phyloP scores from a whole-genome alignment of 1,139 yeast genomes.

The Yamadazyma trypodendri region DNA sequence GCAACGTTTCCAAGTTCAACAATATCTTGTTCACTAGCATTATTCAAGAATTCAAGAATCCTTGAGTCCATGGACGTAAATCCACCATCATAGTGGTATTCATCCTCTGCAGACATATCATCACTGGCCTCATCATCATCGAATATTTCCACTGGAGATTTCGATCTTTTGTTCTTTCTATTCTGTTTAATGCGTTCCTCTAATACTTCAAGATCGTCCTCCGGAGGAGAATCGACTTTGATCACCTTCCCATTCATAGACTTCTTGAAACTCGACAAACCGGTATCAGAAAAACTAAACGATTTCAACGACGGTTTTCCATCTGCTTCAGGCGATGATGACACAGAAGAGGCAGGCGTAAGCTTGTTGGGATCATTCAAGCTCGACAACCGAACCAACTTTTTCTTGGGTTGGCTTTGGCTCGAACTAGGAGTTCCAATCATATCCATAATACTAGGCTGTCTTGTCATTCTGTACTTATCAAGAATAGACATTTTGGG shows the following conservation, averaged over 20 bases:
- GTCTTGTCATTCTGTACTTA: constrained; percentile 40
- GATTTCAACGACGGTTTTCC: constrained; percentile 10
- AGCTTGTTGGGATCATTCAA: constrained; percentile 12
- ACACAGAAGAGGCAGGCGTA: constrained; percentile 14
- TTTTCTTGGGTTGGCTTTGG: constrained; percentile 22
- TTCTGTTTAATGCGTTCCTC: constrained; percentile 41
- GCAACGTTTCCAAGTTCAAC: constrained; percentile 76
- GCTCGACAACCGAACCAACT: constrained; percentile 37
- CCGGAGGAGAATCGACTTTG: constrained; percentile 6
- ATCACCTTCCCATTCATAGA: constrained; percentile 12
- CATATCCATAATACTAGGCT: constrained; percentile 25
- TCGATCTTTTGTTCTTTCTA: constrained; percentile 19
- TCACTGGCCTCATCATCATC: constrained; percentile 41
- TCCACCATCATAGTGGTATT: constrained; percentile 32
- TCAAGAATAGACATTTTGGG: constrained; percentile 56
- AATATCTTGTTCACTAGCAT: constrained; percentile 71
- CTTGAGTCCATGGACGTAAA: constrained; percentile 59
- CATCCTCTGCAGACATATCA: constrained; percentile 42
- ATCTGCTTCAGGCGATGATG: constrained; percentile 8
- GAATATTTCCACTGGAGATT: constrained; percentile 19
- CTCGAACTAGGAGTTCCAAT: constrained; percentile 15
- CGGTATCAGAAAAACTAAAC: constrained; percentile 10
- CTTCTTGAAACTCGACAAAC: constrained; percentile 10
- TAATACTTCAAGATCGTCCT: constrained; percentile 36
- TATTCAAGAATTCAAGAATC: constrained; percentile 74